Evolutionary conservation across 345 rosid species (phyloP), one percentile per base, ranked within the genome.

Genomic region (Lumnitzera racemosa): DNA sequence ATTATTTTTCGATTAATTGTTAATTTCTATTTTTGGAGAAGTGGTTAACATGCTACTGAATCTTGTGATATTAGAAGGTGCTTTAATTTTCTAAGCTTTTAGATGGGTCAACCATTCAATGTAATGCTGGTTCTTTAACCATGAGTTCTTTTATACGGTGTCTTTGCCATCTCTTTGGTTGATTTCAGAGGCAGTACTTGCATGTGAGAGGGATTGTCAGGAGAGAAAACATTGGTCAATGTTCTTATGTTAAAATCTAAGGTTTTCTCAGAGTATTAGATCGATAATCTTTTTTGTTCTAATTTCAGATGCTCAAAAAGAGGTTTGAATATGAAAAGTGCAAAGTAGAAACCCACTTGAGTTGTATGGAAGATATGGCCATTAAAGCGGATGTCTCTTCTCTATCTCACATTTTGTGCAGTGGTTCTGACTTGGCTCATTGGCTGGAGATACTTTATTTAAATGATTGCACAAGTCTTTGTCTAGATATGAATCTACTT

Each of bases 401-500:
- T 59, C 52, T 46, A 49, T 81, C 88, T 67, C 90, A 80, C 63
- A 63, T 72, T 51, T 72, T 87, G 79, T 67, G 72, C 65, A 63
- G 69, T 57, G 74, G 72, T 62, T 60, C 75, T 73, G 83, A 81
- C 49, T 70, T 70, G 66, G 72, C 63, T 53, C 65, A 79, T 75
- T 92, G 96, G 94, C 24, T 66, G 70, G 82, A 80, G 47, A 73
- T 76, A 4, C 64, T 78, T 69, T 78, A 73, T 46, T 70, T 87
- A 64, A 61, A 79, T 76, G 89, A 81, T 57, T 70, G 72, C 68
- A 72, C 79, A 58, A 85, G 97, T 71, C 76, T 83, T 72, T 82
- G 73, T 68, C 74, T 87, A 24, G 96, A 92, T 67, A 75, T 81
- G 76, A 83, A 80, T 57, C 68, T 81, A 47, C 88, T 92, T 67